Conservation (phyloP, 805 yeast species). For the Wickerhamomyces subpelliculosus region DNA sequence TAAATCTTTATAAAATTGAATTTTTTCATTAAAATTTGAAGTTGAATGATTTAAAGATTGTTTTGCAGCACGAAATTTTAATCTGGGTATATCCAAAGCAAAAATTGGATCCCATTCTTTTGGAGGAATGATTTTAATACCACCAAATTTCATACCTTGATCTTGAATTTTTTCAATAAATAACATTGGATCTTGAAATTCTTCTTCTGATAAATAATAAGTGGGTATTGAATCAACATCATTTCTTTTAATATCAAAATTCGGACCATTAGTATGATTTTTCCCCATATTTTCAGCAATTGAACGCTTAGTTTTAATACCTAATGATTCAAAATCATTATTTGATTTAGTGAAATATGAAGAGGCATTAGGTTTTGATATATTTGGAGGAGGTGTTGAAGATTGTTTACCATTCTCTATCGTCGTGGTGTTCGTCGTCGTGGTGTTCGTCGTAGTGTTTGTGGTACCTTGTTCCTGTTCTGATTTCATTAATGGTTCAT, state of each 20-base stretch:
- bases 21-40: conserved; percentile 33
- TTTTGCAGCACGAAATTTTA: conserved; percentile 45
- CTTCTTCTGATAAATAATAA: conserved; percentile 38
- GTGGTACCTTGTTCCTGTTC: no score
- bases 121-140: conserved; percentile 60
- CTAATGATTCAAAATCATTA: not conserved
- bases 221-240: conserved; percentile 29
- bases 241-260: no score
- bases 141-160: conserved; percentile 50
- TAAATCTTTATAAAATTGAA: conserved; percentile 41
- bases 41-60: conserved; percentile 38
- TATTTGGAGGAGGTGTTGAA: not conserved
- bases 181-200: conserved; percentile 48
- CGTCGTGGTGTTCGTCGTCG: no score
- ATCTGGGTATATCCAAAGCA: conserved; percentile 35
- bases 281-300: not conserved
- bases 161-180: conserved; percentile 41
- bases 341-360: no score
- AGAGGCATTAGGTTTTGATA: no score
- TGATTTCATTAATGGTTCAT: no score
- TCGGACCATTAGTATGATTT: no score
- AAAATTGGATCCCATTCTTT: conserved; percentile 26
- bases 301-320: not conserved
- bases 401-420: no score
- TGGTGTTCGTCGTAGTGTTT: no score